Percentiles rank a stretch among this genome's conserved stretches.
These are phyloP conservation scores for Tripterygium wilfordii DNA, from an alignment of 177 flowering plant species.

Conservation along the genomic window DNA sequence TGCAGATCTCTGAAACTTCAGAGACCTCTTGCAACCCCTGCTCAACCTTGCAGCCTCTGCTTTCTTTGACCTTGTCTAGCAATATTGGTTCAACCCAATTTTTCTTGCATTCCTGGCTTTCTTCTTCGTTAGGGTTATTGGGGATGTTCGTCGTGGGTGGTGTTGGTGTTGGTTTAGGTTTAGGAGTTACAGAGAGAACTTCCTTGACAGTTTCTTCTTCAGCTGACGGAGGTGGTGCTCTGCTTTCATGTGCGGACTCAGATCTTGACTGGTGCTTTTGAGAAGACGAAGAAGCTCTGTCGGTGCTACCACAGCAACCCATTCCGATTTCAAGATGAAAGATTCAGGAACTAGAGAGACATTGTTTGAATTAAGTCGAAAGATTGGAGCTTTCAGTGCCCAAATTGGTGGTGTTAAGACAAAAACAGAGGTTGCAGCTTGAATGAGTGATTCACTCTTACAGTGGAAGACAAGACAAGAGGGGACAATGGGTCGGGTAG, in stretches of 20 bases:
- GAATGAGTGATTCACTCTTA: too few species aligned
- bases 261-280: neutral
- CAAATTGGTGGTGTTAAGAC: too few species aligned
- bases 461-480: too few species aligned
- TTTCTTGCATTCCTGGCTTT: too few species aligned
- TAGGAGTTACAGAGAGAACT: constrained; percentile 54
- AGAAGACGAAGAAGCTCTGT: neutral
- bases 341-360: too few species aligned
- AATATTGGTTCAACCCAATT: neutral
- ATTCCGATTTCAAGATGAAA: constrained; percentile 2
- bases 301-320: constrained; percentile 30
- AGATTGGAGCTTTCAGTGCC: too few species aligned
- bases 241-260: constrained; percentile 4
- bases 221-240: constrained; percentile 23
- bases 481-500: too few species aligned
- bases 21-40: constrained; percentile 24
- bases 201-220: constrained; percentile 72
- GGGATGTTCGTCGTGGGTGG: neutral
- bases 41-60: constrained; percentile 1
- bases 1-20: constrained; percentile 45
- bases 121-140: neutral
- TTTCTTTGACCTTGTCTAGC: constrained; percentile 6
- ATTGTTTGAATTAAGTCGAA: too few species aligned
- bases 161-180: constrained; percentile 18
- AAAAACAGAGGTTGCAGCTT: too few species aligned